Evolutionary conservation across 2,329 filamentous ascomycete genomes (phyloP).

Genomic region (Monosporascus cannonballus): DNA sequence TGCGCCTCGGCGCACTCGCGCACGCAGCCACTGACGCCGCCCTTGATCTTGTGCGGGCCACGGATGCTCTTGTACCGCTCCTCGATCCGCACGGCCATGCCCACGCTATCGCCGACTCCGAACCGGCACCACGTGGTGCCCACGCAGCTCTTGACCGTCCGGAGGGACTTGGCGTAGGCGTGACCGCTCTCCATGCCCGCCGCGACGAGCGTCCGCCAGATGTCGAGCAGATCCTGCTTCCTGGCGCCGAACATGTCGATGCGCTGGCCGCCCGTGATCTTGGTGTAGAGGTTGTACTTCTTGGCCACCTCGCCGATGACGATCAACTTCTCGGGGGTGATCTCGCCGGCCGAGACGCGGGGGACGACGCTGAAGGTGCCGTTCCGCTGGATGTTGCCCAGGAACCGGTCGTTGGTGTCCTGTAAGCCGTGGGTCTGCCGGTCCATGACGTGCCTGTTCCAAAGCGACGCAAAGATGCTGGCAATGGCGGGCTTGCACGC

Average conservation of each 20-base stretch:
- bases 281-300: constrained; percentile 79
- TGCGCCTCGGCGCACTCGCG: constrained; percentile 89
- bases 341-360: constrained; percentile 76
- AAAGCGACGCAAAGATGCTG: constrained; percentile 75
- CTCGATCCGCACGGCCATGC: constrained; percentile 81
- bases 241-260: constrained; percentile 91
- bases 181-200: constrained; percentile 88
- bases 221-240: constrained; percentile 77
- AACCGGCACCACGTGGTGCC: constrained; percentile 89
- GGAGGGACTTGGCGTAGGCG: constrained; percentile 81
- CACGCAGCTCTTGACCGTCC: constrained; percentile 88
- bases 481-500: constrained; percentile 78
- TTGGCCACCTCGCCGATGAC: constrained; percentile 78
- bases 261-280: constrained; percentile 86
- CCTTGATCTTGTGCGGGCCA: constrained; percentile 87
- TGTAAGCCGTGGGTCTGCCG: constrained; percentile 66
- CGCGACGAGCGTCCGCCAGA: constrained; percentile 75
- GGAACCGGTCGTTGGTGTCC: constrained; percentile 83
- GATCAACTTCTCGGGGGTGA: constrained; percentile 80
- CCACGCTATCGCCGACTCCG: constrained; percentile 83
- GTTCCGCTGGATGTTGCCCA: constrained; percentile 87
- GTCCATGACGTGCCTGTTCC: constrained; percentile 78
- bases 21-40: constrained; percentile 85
- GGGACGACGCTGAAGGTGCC: constrained; percentile 87
- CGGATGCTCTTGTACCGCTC: constrained; percentile 89